phyloP scores from a whole-genome alignment of 1,284 basidiomycete species.

The Cutaneotrichosporon arboriforme region DNA sequence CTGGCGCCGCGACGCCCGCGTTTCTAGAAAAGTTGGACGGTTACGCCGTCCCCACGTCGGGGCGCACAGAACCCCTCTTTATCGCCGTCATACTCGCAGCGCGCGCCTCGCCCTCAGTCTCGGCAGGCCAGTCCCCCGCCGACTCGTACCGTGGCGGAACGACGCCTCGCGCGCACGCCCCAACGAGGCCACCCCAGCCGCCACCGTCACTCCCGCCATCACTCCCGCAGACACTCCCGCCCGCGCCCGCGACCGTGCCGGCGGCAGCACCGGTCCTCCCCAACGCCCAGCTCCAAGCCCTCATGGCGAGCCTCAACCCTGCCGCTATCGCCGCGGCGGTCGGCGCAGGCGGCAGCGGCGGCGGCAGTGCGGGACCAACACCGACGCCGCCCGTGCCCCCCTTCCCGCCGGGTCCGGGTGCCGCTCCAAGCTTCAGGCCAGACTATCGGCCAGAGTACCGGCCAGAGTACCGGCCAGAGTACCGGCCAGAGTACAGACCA shows the following conservation, averaged over 20 bases:
- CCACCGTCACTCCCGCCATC: constrained; percentile 19
- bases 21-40: constrained; percentile 74
- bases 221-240: too few relatives aligned
- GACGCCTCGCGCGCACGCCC: constrained; percentile 35
- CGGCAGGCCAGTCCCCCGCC: constrained; percentile 1
- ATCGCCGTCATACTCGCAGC: constrained; percentile 74
- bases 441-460: neutral
- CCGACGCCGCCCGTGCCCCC: neutral
- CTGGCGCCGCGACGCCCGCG: constrained; percentile 52
- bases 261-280: constrained; percentile 30
- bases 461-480: neutral
- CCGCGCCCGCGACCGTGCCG: too few relatives aligned
- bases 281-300: constrained; percentile 35
- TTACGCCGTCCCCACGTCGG: constrained; percentile 57
- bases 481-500: neutral
- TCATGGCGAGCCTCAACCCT: constrained; percentile 40
- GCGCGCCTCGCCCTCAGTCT: neutral
- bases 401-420: neutral
- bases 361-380: too few relatives aligned
- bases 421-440: neutral
- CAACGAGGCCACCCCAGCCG: constrained; percentile 10
- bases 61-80: constrained; percentile 60
- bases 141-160: constrained; percentile 32
- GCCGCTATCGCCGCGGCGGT: constrained; percentile 13
- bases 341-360: neutral